phyloP scores from a whole-genome alignment of 2,329 filamentous ascomycete species.

The Parastagonospora avenae region DNA sequence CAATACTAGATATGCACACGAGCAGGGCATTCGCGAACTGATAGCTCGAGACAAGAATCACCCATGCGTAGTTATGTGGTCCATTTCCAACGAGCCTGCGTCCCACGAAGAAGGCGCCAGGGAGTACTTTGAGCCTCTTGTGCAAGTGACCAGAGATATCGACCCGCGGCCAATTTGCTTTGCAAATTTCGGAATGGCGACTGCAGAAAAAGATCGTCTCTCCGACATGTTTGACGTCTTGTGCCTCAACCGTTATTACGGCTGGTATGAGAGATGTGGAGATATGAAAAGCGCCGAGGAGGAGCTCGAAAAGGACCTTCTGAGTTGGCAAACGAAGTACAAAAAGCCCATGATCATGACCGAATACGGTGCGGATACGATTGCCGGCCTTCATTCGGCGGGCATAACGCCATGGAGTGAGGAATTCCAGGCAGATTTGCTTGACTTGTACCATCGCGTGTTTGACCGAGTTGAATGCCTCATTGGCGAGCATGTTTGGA shows the following conservation, averaged over 20 bases:
- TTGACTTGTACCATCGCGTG: constrained; percentile 11
- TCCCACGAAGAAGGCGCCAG: constrained; percentile 12
- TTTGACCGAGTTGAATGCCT: constrained; percentile 7
- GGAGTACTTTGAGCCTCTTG: constrained; percentile 12
- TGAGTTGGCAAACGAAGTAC: constrained; percentile 10
- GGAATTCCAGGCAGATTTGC: constrained; percentile 7
- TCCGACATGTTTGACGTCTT: constrained; percentile 14
- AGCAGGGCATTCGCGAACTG: constrained; percentile 7
- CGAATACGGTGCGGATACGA: constrained; percentile 13
- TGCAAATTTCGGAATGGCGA: constrained; percentile 11
- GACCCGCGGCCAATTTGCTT: constrained; percentile 13
- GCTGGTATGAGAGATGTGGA: constrained; percentile 13
- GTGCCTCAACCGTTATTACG: constrained; percentile 14
- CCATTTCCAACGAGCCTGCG: constrained; percentile 14
- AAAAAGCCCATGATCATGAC: constrained; percentile 14
- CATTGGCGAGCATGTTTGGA: constrained; percentile 15
- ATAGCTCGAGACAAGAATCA: constrained; percentile 15
- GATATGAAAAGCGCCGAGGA: constrained; percentile 9
- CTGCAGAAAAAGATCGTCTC: constrained; percentile 7
- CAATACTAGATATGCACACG: constrained; percentile 4
- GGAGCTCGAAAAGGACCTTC: constrained; percentile 9
- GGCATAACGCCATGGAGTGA: constrained; percentile 10
- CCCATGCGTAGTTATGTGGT: constrained; percentile 15
- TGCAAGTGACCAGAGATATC: not conserved
- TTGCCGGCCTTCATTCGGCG: constrained; percentile 10